Conservation (phyloP, 306 rosid species). For the Clitoria ternatea region DNA sequence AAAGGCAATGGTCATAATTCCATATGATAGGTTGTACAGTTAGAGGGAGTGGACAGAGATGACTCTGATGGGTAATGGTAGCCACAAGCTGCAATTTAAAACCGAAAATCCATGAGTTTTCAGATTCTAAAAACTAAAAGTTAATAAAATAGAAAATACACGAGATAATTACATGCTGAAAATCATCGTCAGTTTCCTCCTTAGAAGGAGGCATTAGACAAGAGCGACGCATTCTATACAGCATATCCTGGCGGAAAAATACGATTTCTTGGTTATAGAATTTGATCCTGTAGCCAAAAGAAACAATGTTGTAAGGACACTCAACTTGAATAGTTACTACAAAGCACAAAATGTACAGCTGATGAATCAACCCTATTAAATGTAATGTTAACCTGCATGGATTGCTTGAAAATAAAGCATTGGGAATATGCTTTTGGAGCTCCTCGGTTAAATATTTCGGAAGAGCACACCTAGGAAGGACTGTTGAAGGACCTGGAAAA, state of each 20-base stretch:
- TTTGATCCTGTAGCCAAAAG: conserved; percentile 62
- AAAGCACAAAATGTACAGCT: conserved; percentile 1
- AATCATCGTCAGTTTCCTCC: conserved; percentile 81
- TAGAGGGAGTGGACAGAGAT: conserved; percentile 92
- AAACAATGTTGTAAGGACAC: conserved; percentile 14
- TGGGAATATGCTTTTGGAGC: conserved; percentile 69
- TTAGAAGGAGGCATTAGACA: conserved; percentile 80
- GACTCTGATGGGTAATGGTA: conserved; percentile 93
- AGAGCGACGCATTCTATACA: conserved; percentile 83
- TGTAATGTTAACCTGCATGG: conserved; percentile 74
- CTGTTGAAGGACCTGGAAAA: conserved; percentile 71
- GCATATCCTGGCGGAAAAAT: conserved; percentile 79
- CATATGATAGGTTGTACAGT: conserved; percentile 78
- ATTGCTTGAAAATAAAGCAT: conserved; percentile 84
- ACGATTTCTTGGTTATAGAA: conserved; percentile 82
- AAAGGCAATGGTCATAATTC: conserved; percentile 83
- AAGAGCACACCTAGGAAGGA: conserved; percentile 69
- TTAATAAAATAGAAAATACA: conserved; percentile 17
- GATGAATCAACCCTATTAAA: conserved; percentile 15
- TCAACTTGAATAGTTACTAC: conserved; percentile 8
- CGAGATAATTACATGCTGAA: conserved; percentile 64
- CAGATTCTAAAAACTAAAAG: conserved; percentile 4
- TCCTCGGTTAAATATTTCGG: conserved; percentile 84
- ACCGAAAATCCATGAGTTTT: conserved; percentile 19
- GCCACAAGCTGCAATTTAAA: conserved; percentile 84